Conservation (phyloP, 202 grass and related monocot genomes). For the Panicum hallii region DNA sequence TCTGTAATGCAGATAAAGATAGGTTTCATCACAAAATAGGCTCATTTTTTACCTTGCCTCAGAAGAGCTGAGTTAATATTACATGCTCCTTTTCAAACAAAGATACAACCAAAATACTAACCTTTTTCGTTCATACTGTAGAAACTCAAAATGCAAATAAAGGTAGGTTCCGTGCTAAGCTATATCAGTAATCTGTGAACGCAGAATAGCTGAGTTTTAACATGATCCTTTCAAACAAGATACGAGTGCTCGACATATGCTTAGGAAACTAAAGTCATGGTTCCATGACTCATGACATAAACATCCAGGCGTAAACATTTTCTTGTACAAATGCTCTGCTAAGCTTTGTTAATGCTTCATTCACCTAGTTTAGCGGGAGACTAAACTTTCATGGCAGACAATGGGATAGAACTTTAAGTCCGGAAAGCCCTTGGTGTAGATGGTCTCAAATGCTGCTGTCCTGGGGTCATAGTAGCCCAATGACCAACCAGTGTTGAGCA, state of each 20-base stretch:
- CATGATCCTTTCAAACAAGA: not conserved
- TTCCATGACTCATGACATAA: not conserved
- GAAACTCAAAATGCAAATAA: not conserved
- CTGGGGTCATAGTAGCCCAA: conserved; percentile 26
- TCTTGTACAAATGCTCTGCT: not conserved
- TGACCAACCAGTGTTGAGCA: conserved; percentile 5
- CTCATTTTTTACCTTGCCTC: not conserved
- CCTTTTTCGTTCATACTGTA: not conserved
- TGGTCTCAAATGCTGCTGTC: conserved; percentile 3
- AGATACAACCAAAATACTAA: not conserved
- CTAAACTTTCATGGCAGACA: conserved; percentile 14
- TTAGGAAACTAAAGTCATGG: not conserved
- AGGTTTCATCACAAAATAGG: not conserved
- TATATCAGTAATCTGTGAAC: not conserved
- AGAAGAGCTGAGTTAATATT: not conserved
- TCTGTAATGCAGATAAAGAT: not conserved
- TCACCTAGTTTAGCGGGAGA: not conserved
- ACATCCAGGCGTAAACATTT: not conserved
- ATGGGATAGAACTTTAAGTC: not conserved
- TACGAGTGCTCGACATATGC: not conserved
- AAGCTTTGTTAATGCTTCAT: not conserved
- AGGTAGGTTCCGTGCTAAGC: not conserved
- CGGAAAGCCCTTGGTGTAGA: not conserved
- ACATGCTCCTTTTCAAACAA: not conserved
- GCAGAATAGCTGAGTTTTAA: not conserved